A percentile compares a stretch with the other conserved stretches of the same genome.
phyloP scores from a whole-genome alignment of 1,284 basidiomycete genomes.

The Ustilago hordei region DNA sequence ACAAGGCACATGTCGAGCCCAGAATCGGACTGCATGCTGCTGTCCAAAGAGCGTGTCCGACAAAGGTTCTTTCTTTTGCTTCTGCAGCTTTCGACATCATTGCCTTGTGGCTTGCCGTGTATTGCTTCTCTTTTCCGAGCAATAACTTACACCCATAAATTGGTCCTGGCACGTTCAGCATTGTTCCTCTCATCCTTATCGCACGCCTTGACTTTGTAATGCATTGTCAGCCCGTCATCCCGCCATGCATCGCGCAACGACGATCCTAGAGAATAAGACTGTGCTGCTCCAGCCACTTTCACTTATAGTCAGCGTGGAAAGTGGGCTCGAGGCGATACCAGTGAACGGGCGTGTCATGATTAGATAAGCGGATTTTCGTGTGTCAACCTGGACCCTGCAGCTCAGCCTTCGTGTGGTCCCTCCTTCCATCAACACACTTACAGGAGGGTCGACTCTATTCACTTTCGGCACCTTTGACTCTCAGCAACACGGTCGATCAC shows the following conservation, averaged over 20 bases:
- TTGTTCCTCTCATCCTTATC: background rate
- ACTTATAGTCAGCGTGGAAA: background rate
- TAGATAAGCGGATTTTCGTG: constrained; percentile 1
- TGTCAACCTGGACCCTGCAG: constrained; percentile 9
- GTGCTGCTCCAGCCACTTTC: background rate
- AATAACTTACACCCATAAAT: background rate
- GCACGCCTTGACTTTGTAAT: background rate
- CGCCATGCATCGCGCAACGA: background rate
- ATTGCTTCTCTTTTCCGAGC: constrained; percentile 1
- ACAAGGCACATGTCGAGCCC: constrained; percentile 7
- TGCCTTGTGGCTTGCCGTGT: constrained; percentile 20
- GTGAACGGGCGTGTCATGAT: background rate
- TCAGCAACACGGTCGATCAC: background rate
- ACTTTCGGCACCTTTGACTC: background rate
- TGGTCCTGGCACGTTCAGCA: background rate
- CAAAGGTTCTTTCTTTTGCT: constrained; percentile 19
- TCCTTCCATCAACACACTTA: background rate
- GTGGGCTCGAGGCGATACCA: background rate
- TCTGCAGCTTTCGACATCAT: constrained; percentile 3
- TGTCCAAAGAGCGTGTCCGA: background rate
- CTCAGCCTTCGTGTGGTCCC: background rate
- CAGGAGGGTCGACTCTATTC: background rate
- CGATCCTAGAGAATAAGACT: background rate
- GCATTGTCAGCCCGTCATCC: background rate
- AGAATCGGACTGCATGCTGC: constrained; percentile 2